Evolutionary conservation across 1,139 yeast genomes (phyloP).

Genomic region (Blastobotrys ciferrii): DNA sequence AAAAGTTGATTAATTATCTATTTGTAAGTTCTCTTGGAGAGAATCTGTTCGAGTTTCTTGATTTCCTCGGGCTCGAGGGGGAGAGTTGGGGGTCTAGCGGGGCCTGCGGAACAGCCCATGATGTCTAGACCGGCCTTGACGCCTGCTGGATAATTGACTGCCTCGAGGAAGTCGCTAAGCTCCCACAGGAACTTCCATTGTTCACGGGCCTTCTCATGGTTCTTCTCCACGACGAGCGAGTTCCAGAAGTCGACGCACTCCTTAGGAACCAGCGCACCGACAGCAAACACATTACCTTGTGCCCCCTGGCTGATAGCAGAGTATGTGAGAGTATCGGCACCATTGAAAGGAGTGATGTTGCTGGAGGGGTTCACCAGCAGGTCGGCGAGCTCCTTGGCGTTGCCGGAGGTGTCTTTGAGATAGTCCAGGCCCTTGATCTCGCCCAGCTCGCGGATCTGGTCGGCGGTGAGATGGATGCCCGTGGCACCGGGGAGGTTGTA

Average conservation of each 20-base stretch:
- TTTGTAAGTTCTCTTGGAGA: constrained; percentile 10
- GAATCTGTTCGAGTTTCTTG: constrained; percentile 4
- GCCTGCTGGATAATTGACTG: constrained; percentile 12
- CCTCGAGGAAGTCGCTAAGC: constrained; percentile 10
- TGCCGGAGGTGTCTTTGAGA: constrained; percentile 14
- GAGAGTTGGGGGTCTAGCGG: constrained; percentile 7
- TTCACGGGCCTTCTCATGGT: constrained; percentile 9
- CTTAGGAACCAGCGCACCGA: constrained; percentile 10
- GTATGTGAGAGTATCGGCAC: constrained; percentile 9
- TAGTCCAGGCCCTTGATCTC: constrained; percentile 13
- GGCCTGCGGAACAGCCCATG: constrained; percentile 7
- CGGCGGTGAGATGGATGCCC: constrained; percentile 12
- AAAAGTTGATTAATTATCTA: too few species aligned
- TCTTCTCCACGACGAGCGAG: constrained; percentile 6
- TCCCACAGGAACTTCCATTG: constrained; percentile 15
- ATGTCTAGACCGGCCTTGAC: constrained; percentile 11
- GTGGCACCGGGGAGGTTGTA: constrained; percentile 13
- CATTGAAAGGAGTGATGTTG: constrained; percentile 8
- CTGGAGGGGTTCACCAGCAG: constrained; percentile 6
- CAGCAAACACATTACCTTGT: constrained; percentile 9
- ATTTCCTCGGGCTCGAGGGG: constrained; percentile 10
- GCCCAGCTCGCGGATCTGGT: constrained; percentile 7
- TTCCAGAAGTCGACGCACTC: constrained; percentile 13
- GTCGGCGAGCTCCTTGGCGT: constrained; percentile 13
- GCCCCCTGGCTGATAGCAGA: constrained; percentile 10